These are phyloP conservation scores for Danielia oregonensis DNA, from an alignment of 805 yeast species.

Conservation along the genomic window DNA sequence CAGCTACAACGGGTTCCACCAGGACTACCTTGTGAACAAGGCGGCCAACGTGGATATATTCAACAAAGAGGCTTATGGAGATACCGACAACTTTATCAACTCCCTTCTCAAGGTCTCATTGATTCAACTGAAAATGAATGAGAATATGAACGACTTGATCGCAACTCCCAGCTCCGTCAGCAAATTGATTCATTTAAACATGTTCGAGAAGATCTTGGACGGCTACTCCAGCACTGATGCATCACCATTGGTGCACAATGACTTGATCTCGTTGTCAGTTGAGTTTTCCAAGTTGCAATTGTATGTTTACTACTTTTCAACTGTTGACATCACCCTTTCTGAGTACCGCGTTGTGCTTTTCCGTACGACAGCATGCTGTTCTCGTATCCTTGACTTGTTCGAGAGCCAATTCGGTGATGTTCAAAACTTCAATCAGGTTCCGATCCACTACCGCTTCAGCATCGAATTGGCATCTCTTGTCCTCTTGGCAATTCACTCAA, in stretches of 20 bases:
- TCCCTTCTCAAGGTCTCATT: constrained; percentile 28
- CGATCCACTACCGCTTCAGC: constrained; percentile 38
- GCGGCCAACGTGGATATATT: constrained; percentile 26
- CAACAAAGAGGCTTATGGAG: constrained; percentile 9
- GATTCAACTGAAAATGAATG: constrained; percentile 38
- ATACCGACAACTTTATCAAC: constrained; percentile 20
- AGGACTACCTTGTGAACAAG: constrained; percentile 37
- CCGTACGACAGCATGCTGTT: constrained; percentile 28
- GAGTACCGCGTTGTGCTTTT: constrained; percentile 28
- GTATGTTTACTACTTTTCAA: constrained; percentile 31
- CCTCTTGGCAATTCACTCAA: constrained; percentile 25
- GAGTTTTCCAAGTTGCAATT: constrained; percentile 38
- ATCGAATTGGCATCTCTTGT: constrained; percentile 31
- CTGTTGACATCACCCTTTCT: constrained; percentile 16
- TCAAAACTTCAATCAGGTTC: constrained; percentile 28
- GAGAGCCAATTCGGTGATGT: constrained; percentile 17
- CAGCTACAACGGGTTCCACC: constrained; percentile 21
- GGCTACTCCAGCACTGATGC: constrained; percentile 19
- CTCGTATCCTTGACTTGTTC: constrained; percentile 23
- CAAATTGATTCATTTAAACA: constrained; percentile 35
- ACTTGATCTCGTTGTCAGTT: constrained; percentile 29
- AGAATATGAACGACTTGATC: constrained; percentile 31
- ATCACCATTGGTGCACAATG: constrained; percentile 17
- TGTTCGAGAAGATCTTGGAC: constrained; percentile 40
- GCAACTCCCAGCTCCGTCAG: constrained; percentile 24